Evolutionary conservation across 257 asterid species (phyloP).

Genomic region (Scutellaria galericulata): DNA sequence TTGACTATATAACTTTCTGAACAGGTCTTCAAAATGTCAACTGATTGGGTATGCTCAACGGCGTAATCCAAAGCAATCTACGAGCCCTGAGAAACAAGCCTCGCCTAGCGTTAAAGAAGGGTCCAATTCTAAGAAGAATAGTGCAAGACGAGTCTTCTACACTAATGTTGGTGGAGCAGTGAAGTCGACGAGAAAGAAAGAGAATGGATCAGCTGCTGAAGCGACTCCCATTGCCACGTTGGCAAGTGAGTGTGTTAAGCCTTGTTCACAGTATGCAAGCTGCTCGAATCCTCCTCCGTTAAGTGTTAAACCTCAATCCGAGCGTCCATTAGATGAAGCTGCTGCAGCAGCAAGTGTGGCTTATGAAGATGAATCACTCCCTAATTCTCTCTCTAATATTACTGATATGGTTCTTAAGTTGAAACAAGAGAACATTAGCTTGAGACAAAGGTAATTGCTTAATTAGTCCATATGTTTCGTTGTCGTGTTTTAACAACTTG

Average conservation of each 20-base stretch:
- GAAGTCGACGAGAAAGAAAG: not conserved
- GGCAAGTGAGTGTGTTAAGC: too few species aligned
- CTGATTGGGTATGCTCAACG: constrained; percentile 67
- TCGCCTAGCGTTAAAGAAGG: constrained; percentile 22
- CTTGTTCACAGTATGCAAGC: too few species aligned
- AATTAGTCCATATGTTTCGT: not conserved
- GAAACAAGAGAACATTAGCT: constrained; percentile 44
- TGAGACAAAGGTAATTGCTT: constrained; percentile 46
- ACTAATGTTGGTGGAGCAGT: not conserved
- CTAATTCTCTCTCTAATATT: not conserved
- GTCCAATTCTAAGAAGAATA: not conserved
- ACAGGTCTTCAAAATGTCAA: constrained; percentile 61
- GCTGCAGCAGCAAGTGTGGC: not conserved
- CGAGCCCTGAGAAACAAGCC: constrained; percentile 30
- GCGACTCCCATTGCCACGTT: not conserved
- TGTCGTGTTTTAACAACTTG: not conserved
- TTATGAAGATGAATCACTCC: constrained; percentile 15
- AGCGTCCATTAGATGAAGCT: not conserved
- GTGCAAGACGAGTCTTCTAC: not conserved
- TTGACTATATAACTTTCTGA: not conserved
- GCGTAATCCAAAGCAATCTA: constrained; percentile 38
- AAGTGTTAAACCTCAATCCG: not conserved
- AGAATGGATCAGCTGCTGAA: not conserved
- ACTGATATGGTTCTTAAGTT: constrained; percentile 31
- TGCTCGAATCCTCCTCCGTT: not conserved